Conservation (phyloP, 495 filamentous ascomycete genomes). For the Clohesyomyces aquaticus region DNA sequence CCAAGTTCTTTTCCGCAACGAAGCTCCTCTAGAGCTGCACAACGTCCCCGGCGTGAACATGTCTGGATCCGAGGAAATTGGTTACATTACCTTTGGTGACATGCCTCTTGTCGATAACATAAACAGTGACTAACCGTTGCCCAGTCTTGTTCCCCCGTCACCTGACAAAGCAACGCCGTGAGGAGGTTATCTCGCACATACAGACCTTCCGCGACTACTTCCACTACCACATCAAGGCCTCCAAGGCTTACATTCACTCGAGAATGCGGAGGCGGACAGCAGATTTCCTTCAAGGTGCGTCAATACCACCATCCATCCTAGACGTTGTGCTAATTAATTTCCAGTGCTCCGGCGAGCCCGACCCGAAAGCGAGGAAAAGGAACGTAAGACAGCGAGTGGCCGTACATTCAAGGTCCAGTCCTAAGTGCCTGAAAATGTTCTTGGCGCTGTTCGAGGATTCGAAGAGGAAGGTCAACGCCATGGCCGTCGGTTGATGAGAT, state of each 20-base stretch:
- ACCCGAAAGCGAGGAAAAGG: constrained; percentile 94
- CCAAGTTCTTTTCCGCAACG: constrained; percentile 95
- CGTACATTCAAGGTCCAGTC: constrained; percentile 84
- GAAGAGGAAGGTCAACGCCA: too few relatives aligned
- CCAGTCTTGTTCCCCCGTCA: constrained; percentile 95
- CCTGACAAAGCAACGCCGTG: constrained; percentile 82
- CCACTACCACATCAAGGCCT: constrained; percentile 99
- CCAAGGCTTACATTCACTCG: constrained; percentile 98
- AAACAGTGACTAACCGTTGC: not conserved
- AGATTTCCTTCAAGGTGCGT: constrained; percentile 90
- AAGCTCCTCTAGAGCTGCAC: constrained; percentile 89
- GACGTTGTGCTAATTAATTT: constrained; percentile 42
- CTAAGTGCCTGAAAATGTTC: constrained; percentile 24
- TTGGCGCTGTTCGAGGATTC: not conserved
- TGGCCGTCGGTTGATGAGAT: too few relatives aligned
- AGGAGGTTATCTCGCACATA: constrained; percentile 96
- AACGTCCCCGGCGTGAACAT: constrained; percentile 79
- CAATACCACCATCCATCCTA: not conserved
- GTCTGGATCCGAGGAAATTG: constrained; percentile 74
- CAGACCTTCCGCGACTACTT: constrained; percentile 99
- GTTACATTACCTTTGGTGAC: constrained; percentile 97
- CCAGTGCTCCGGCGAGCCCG: constrained; percentile 82
- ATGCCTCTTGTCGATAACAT: constrained; percentile 36
- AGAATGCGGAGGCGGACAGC: constrained; percentile 96
- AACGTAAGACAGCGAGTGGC: constrained; percentile 96